These are phyloP conservation scores for Erigeron canadensis DNA, from an alignment of 129 eudicot genomes.

Conservation along the genomic window DNA sequence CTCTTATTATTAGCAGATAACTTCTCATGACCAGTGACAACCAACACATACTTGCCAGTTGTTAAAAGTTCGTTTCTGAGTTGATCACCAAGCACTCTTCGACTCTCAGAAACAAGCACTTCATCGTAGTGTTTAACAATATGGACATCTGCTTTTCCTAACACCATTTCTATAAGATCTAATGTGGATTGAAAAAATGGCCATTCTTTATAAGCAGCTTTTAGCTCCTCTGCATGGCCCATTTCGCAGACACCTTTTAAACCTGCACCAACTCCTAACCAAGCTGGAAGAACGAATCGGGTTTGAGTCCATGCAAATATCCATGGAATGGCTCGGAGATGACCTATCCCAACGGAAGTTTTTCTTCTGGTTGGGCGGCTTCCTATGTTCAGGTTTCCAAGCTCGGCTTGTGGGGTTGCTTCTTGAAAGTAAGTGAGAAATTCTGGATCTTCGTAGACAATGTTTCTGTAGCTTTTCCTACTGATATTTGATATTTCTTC, in stretches of 20 bases:
- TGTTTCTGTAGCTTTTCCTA: conserved; percentile 60
- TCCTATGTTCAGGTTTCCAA: conserved; percentile 84
- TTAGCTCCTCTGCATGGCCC: conserved; percentile 62
- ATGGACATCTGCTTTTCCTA: conserved; percentile 78
- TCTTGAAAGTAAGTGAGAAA: conserved; percentile 86
- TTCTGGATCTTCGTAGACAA: conserved; percentile 89
- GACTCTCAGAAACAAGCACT: conserved; percentile 59
- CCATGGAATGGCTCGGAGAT: conserved; percentile 95
- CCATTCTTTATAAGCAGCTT: conserved; percentile 86
- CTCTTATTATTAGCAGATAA: conserved; percentile 66
- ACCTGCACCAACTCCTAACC: conserved; percentile 97
- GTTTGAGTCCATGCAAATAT: conserved; percentile 97
- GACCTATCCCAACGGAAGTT: conserved; percentile 65
- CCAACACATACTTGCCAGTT: conserved; percentile 57
- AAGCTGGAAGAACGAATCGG: conserved; percentile 83
- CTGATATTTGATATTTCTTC: conserved; percentile 77
- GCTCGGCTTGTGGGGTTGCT: conserved; percentile 97
- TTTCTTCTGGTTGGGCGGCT: conserved; percentile 83
- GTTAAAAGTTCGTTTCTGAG: conserved; percentile 61
- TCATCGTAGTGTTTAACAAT: conserved; percentile 80
- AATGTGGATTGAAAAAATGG: conserved; percentile 84
- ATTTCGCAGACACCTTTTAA: conserved; percentile 69
- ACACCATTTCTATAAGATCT: conserved; percentile 89
- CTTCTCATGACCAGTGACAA: conserved; percentile 79
- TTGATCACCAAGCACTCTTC: conserved; percentile 66